Evolutionary conservation across 257 asterid genomes (phyloP), one percentile per base, ranked within the genome.

Genomic region (Solanum chmielewskii): DNA sequence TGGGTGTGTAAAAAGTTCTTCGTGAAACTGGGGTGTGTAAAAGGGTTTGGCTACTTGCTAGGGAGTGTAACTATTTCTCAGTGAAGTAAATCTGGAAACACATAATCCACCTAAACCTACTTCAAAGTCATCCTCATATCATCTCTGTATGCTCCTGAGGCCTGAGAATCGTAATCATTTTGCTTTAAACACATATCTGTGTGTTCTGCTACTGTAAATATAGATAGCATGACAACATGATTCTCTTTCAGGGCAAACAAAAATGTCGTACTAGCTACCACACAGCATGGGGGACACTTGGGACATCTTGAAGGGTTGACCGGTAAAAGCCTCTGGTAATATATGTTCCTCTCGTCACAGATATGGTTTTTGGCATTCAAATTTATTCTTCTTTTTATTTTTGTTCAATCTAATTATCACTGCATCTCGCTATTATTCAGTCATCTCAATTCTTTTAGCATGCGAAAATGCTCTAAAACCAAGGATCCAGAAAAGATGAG

Each of bases 251-350:
- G 98, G 96, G 91, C 88, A 84, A 96, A 94, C 88, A 83, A 90
- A 84, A 96, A 94, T 87, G 88, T 96, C 42, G 88, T 96, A 86
- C 90, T 96, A 90, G 98, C 94, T 59, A 93, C 95, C 37, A 96
- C 98, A 14, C 89, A 91, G 82, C 98, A 94, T 88, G 98, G 98
- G 88, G 96, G 98, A 75, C 98, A 96, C 89, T 87, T 96, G 73
- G 98, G 96, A 42, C 92, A 88, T 90, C 93, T 92, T 87, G 98
- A 94, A 93, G 98, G 98, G 84, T 82, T 94, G 21, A 83, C 94
- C 76, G 98, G 96, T 70, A 92, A 75, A 86, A 91, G 88, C 88
- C 87, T 93, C 89, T 96, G 98, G 98, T 94, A 89, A 90, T 86
- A 47, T 80, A 47, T 39, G 23, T 29, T 85, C 7, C 68, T 80